Conservation (phyloP, 192 early-diverging fungal genomes). For the Cetraspora pellucida region DNA sequence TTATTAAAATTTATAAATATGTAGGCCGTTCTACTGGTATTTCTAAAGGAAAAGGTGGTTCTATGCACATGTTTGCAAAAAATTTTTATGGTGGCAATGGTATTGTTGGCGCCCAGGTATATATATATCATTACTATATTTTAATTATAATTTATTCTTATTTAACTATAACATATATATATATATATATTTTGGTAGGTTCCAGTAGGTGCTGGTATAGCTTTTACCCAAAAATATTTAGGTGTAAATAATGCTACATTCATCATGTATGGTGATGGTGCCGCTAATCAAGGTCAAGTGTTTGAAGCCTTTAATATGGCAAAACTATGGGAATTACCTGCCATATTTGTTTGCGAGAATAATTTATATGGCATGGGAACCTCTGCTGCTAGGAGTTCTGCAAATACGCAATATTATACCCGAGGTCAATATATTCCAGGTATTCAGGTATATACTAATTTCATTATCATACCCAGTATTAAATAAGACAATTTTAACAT, state of each 20-base stretch:
- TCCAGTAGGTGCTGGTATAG: conserved; percentile 80
- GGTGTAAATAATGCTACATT: conserved; percentile 79
- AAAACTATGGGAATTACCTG: conserved; percentile 94
- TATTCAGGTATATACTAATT: conserved; percentile 59
- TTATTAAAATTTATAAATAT: not conserved
- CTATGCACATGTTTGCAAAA: conserved; percentile 98
- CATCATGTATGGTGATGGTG: conserved; percentile 95
- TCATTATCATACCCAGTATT: too few relatives aligned
- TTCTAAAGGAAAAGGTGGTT: conserved; percentile 97
- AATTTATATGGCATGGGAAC: conserved; percentile 99
- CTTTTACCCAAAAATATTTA: conserved; percentile 93
- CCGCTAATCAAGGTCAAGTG: conserved; percentile 97
- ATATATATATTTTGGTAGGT: conserved; percentile 42
- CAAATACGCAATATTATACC: conserved; percentile 92
- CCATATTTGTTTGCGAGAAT: conserved; percentile 97
- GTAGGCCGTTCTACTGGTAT: conserved; percentile 73
- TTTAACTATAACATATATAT: not conserved
- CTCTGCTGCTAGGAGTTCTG: conserved; percentile 83
- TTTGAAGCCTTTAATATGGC: conserved; percentile 99
- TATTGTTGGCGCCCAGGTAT: conserved; percentile 95
- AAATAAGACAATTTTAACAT: not conserved
- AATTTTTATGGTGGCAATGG: conserved; percentile 99
- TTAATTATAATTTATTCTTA: not conserved
- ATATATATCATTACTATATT: not conserved
- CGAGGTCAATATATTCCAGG: conserved; percentile 97